Evolutionary conservation across 176 grass and related monocot species (phyloP).

Genomic region (Phyllostachys edulis): DNA sequence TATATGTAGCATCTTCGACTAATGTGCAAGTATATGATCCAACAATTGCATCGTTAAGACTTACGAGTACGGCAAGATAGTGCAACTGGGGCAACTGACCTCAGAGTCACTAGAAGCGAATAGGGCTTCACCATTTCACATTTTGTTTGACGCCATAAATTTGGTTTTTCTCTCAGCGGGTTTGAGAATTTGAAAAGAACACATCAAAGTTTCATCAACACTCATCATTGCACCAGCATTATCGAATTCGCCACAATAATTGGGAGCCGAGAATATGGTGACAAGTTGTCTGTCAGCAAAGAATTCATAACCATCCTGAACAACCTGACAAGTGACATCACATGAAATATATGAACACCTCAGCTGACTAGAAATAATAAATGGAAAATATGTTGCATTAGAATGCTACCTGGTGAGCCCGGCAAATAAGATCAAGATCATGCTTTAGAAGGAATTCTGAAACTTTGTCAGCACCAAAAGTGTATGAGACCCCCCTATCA

Average conservation of each 20-base stretch:
- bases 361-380: conserved; percentile 9
- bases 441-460: conserved; percentile 71
- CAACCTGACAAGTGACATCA: conserved; percentile 55
- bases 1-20: background rate
- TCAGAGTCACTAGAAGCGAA: conserved; percentile 24
- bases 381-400: background rate
- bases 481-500: conserved; percentile 89
- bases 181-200: conserved; percentile 96
- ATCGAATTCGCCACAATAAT: conserved; percentile 96
- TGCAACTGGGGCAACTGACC: conserved; percentile 41
- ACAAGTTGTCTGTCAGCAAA: conserved; percentile 92
- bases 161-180: conserved; percentile 84
- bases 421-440: conserved; percentile 84
- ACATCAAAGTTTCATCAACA: conserved; percentile 94
- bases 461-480: conserved; percentile 84
- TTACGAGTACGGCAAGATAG: background rate
- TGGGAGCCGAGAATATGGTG: conserved; percentile 92
- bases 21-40: background rate
- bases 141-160: conserved; percentile 74
- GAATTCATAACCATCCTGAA: conserved; percentile 96
- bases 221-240: conserved; percentile 97
- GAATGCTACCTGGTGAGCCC: conserved; percentile 75
- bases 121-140: conserved; percentile 47
- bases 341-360: conserved; percentile 29
- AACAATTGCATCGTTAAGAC: background rate